A percentile compares a stretch with the other conserved stretches of the same genome.
Conservation (phyloP, 1,139 yeast genomes). For the Kurtzmaniella quercitrusa region DNA sequence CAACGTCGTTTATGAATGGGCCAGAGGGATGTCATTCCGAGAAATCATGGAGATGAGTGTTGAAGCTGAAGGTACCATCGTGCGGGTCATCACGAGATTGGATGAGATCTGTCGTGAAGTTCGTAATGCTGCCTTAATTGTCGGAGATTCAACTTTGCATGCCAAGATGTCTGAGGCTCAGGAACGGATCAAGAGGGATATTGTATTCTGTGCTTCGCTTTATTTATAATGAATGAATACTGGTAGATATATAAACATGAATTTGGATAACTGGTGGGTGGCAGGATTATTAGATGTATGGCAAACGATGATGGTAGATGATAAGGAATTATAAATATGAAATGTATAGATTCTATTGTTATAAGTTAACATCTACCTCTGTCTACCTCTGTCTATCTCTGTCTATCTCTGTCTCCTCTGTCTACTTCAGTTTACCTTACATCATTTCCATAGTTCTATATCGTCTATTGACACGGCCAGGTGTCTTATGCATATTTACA, state of each 20-base stretch:
- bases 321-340: no score
- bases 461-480: background rate
- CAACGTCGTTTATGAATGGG: slow-evolving; percentile 98
- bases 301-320: no score
- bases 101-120: slow-evolving; percentile 96
- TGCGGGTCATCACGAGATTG: slow-evolving; percentile 88
- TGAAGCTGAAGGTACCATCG: slow-evolving; percentile 96
- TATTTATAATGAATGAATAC: no score
- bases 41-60: slow-evolving; percentile 84
- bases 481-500: slow-evolving; percentile 1
- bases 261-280: no score
- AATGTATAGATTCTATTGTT: no score
- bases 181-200: slow-evolving; percentile 91
- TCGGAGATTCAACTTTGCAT: slow-evolving; percentile 87
- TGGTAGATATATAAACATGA: no score
- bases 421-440: background rate
- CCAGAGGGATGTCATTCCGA: slow-evolving; percentile 86
- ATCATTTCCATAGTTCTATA: background rate
- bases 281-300: no score
- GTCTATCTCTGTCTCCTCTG: background rate
- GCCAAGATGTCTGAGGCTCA: slow-evolving; percentile 90
- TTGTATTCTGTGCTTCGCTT: slow-evolving; percentile 93
- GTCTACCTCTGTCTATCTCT: no score
- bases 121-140: slow-evolving; percentile 87
- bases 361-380: no score